A percentile compares a stretch with the other conserved stretches of the same genome.
These are phyloP conservation scores for Cladosporium halotolerans DNA, from an alignment of 2,329 filamentous ascomycete species.

Conservation along the genomic window DNA sequence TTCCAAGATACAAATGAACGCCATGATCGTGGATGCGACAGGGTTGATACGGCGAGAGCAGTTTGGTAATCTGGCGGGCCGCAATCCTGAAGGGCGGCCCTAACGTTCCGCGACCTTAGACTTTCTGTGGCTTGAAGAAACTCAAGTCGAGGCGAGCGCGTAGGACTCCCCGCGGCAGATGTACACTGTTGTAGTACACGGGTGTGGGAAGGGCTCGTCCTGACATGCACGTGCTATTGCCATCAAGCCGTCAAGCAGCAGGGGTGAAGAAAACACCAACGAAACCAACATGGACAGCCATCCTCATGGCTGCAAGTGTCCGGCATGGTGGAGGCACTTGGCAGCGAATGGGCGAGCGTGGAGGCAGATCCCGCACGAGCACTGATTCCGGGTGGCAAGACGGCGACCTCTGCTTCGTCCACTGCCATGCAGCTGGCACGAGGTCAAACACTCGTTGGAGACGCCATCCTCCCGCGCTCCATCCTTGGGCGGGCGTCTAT, in stretches of 20 bases:
- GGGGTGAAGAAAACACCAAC: neutral
- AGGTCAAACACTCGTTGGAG: slow-evolving; percentile 1
- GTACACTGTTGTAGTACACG: neutral
- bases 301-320: neutral
- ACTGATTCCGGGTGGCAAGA: neutral
- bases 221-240: neutral
- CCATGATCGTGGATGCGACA: neutral
- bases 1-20: slow-evolving; percentile 1
- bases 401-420: neutral
- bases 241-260: neutral
- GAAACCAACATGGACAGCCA: neutral
- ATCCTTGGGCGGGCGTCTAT: slow-evolving; percentile 3
- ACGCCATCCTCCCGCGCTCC: neutral
- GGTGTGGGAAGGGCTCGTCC: neutral
- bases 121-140: neutral
- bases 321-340: neutral
- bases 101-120: neutral
- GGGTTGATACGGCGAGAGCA: slow-evolving; percentile 7
- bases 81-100: neutral
- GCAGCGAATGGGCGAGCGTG: neutral
- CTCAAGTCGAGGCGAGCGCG: slow-evolving; percentile 5
- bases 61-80: slow-evolving; percentile 6
- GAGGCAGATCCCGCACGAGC: neutral
- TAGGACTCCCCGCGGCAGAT: neutral
- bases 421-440: slow-evolving; percentile 4